Evolutionary conservation across 108 stramenopile genomes (phyloP).

Genomic region (Skeletonema marinoi): DNA sequence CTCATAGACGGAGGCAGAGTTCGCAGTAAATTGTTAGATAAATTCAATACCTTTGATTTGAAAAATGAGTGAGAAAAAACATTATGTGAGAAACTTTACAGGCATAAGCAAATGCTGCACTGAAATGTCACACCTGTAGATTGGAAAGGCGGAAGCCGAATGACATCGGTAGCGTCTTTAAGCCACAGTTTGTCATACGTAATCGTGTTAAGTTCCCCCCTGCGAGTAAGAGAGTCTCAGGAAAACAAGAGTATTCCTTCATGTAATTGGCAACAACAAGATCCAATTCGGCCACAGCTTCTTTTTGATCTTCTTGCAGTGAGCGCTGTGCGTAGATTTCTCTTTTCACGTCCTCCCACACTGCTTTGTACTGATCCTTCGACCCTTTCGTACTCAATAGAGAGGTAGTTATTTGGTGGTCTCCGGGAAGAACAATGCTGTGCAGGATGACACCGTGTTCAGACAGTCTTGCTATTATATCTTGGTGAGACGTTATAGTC

Average conservation of each 20-base stretch:
- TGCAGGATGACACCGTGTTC: conserved; percentile 19
- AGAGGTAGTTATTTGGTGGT: neutral
- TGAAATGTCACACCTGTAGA: conserved; percentile 31
- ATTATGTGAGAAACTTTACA: neutral
- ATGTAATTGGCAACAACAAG: conserved; percentile 1
- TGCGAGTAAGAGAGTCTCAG: conserved; percentile 30
- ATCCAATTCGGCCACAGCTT: neutral
- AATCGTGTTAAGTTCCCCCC: conserved; percentile 18
- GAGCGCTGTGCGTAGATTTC: conserved; percentile 3
- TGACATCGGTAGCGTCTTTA: conserved; percentile 30
- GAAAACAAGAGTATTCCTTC: conserved; percentile 23
- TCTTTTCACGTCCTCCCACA: conserved; percentile 20
- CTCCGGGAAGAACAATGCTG: conserved; percentile 19
- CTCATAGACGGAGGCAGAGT: conserved; percentile 27
- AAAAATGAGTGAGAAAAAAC: neutral
- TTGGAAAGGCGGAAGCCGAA: conserved; percentile 31
- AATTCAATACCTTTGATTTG: conserved; percentile 19
- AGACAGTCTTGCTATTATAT: conserved; percentile 14
- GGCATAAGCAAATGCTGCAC: neutral
- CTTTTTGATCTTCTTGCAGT: neutral
- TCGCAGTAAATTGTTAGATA: conserved; percentile 33
- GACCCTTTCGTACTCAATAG: neutral
- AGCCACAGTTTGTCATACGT: conserved; percentile 10
- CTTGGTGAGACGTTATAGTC: conserved; percentile 7
- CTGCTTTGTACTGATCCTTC: neutral